These are phyloP conservation scores for Ceratobasidium sp. DNA, from an alignment of 1,284 basidiomycete species.

Conservation along the genomic window DNA sequence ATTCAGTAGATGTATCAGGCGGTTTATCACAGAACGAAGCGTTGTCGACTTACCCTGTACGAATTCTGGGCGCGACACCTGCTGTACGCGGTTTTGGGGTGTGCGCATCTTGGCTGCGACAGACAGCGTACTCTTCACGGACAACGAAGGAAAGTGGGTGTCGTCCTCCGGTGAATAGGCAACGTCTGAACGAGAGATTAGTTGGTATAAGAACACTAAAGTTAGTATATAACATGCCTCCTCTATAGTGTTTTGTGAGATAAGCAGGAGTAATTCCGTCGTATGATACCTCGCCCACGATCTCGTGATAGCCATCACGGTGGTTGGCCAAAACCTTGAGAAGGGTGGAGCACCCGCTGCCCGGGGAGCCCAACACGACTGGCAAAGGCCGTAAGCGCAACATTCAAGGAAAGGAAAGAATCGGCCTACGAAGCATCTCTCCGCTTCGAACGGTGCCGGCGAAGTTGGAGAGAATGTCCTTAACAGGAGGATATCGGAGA, in stretches of 20 bases:
- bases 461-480: slow-evolving; percentile 62
- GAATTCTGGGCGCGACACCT: slow-evolving; percentile 53
- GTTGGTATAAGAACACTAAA: not conserved
- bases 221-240: slow-evolving; percentile 61
- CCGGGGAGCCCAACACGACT: slow-evolving; percentile 86
- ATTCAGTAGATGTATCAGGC: slow-evolving; percentile 51
- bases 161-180: slow-evolving; percentile 61
- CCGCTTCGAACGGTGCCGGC: slow-evolving; percentile 56
- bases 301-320: slow-evolving; percentile 66
- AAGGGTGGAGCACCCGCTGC: slow-evolving; percentile 78
- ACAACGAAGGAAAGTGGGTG: slow-evolving; percentile 78
- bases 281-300: slow-evolving; percentile 74
- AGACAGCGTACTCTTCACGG: slow-evolving; percentile 71
- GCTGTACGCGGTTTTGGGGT: slow-evolving; percentile 59
- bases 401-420: slow-evolving; percentile 6
- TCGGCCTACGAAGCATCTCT: slow-evolving; percentile 66
- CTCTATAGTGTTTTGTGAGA: slow-evolving; percentile 66
- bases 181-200: slow-evolving; percentile 13
- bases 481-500: slow-evolving; percentile 56
- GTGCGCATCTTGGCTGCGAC: slow-evolving; percentile 72
- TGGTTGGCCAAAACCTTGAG: slow-evolving; percentile 78
- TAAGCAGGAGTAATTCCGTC: slow-evolving; percentile 68
- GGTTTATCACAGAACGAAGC: not conserved
- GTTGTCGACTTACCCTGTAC: slow-evolving; percentile 54
- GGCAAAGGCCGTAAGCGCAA: not conserved